Evolutionary conservation across 257 asterid genomes (phyloP).

Genomic region (Osmanthus fragrans): DNA sequence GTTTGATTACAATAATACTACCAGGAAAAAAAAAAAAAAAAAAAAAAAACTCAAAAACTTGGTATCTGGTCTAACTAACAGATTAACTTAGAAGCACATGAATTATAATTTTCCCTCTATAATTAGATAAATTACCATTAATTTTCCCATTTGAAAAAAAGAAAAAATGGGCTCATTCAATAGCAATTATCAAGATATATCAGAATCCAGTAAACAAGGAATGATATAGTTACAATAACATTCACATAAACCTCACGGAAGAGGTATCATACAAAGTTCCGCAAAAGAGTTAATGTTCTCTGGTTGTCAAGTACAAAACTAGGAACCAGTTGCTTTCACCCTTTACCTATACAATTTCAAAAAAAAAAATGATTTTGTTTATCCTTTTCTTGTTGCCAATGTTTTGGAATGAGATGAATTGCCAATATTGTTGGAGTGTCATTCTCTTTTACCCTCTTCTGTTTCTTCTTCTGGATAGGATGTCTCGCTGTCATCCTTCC

Average conservation of each 20-base stretch:
- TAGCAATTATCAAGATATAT: slow-evolving; percentile 3
- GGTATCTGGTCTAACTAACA: neutral
- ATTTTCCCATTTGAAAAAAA: neutral
- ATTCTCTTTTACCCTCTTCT: slow-evolving; percentile 58
- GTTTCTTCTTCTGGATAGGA: slow-evolving; percentile 60
- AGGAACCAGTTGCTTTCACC: slow-evolving; percentile 25
- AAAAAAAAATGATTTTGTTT: slow-evolving; percentile 15
- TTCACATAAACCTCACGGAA: slow-evolving; percentile 28
- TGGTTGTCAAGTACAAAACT: neutral
- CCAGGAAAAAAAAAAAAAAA: neutral
- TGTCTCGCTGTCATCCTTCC: slow-evolving; percentile 41
- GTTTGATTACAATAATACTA: no score
- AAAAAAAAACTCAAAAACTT: neutral
- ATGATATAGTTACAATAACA: slow-evolving; percentile 30
- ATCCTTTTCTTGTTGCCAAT: slow-evolving; percentile 11
- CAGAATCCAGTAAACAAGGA: slow-evolving; percentile 15
- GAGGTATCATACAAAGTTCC: slow-evolving; percentile 10
- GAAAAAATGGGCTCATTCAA: neutral
- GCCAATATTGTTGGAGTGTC: slow-evolving; percentile 11
- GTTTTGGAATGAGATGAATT: slow-evolving; percentile 17
- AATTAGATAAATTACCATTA: neutral
- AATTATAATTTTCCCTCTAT: neutral
- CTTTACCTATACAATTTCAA: slow-evolving; percentile 34
- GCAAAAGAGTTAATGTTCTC: slow-evolving; percentile 24
- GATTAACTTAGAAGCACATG: neutral